These are phyloP conservation scores for Chrysoporthe deuterocubensis DNA, from an alignment of 2,329 filamentous ascomycete species.

Conservation along the genomic window DNA sequence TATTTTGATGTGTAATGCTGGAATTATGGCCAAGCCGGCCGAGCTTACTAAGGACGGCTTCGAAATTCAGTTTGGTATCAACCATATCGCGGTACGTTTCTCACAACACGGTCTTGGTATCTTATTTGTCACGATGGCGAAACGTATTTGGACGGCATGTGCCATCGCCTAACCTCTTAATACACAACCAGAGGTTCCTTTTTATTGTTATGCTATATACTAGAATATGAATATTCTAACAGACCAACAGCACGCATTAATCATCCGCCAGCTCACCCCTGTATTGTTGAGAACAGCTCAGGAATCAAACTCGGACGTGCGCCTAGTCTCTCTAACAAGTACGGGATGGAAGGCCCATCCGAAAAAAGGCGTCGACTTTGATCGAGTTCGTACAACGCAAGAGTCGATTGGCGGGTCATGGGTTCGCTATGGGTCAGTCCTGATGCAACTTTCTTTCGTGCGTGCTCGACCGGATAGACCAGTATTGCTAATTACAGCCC, in stretches of 20 bases:
- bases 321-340: slow-evolving; percentile 35
- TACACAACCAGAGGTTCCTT: neutral
- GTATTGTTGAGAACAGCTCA: slow-evolving; percentile 33
- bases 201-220: neutral
- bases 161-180: neutral
- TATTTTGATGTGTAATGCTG: slow-evolving; percentile 40
- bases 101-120: neutral
- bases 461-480: neutral
- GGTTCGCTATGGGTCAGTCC: slow-evolving; percentile 35
- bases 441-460: too few relatives aligned
- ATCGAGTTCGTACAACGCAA: slow-evolving; percentile 34
- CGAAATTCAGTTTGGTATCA: slow-evolving; percentile 45
- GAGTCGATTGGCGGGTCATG: slow-evolving; percentile 31
- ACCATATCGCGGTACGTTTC: slow-evolving; percentile 40
- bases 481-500: slow-evolving; percentile 24
- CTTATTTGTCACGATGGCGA: neutral
- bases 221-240: neutral
- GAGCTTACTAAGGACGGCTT: slow-evolving; percentile 41
- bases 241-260: slow-evolving; percentile 39
- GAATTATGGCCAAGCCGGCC: slow-evolving; percentile 40
- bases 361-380: slow-evolving; percentile 33
- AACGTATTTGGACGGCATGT: neutral
- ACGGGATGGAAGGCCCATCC: slow-evolving; percentile 32
- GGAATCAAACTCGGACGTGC: slow-evolving; percentile 32
- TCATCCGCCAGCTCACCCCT: slow-evolving; percentile 42